phyloP scores from a whole-genome alignment of 352 stramenopile species.

The Pythium oligandrum region DNA sequence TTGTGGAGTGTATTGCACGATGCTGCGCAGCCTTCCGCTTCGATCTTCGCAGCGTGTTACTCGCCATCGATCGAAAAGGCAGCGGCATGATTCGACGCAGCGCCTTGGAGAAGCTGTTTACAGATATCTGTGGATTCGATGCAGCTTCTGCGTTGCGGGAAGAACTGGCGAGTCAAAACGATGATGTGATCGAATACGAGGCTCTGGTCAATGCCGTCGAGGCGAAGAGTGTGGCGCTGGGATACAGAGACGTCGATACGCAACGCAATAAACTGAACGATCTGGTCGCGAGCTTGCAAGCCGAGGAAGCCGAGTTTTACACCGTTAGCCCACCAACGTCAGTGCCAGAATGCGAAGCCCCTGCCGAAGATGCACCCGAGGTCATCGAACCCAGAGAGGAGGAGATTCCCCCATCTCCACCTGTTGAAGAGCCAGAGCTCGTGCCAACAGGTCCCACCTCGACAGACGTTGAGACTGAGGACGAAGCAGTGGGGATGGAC shows the following conservation, averaged over 20 bases:
- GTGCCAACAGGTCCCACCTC: too few relatives aligned
- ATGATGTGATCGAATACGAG: constrained; percentile 11
- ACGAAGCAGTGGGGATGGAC: too few relatives aligned
- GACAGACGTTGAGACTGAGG: too few relatives aligned
- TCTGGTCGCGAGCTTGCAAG: constrained; percentile 11
- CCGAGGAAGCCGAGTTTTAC: constrained; percentile 12
- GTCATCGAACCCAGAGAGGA: too few relatives aligned
- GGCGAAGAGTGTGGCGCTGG: background rate
- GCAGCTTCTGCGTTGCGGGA: constrained; percentile 6
- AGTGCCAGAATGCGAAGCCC: too few relatives aligned
- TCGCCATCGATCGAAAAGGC: constrained; percentile 6
- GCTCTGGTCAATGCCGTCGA: constrained; percentile 12
- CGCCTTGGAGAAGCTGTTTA: constrained; percentile 7
- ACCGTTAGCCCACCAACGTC: too few relatives aligned
- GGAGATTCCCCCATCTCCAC: too few relatives aligned
- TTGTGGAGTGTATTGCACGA: background rate
- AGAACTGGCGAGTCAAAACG: background rate
- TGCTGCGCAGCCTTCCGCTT: background rate
- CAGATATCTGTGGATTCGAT: constrained; percentile 7
- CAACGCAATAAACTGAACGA: constrained; percentile 4
- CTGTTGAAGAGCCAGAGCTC: too few relatives aligned
- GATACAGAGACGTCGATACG: background rate
- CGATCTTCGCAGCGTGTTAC: constrained; percentile 7
- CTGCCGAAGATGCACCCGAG: too few relatives aligned
- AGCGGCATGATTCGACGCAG: constrained; percentile 7